These are phyloP conservation scores for Quercus phellos DNA, from an alignment of 331 rosid genomes.

Conservation along the genomic window DNA sequence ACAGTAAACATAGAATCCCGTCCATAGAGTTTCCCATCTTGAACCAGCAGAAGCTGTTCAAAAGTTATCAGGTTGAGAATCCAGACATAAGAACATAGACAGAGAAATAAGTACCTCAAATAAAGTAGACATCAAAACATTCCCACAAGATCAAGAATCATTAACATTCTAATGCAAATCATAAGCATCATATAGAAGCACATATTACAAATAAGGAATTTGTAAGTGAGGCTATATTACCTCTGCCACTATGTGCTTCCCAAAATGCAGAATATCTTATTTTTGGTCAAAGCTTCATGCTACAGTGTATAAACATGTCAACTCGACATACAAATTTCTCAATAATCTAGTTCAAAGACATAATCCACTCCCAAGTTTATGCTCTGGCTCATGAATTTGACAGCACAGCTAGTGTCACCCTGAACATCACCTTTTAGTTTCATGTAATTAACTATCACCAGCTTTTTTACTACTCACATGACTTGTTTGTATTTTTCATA, in stretches of 20 bases:
- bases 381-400: neutral
- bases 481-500: neutral
- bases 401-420: neutral
- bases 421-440: neutral
- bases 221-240: neutral
- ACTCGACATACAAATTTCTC: slow-evolving; percentile 4
- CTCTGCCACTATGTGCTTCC: neutral
- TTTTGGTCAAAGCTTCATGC: neutral
- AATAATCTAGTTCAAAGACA: neutral
- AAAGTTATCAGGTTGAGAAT: slow-evolving; percentile 34
- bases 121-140: neutral
- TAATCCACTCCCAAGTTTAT: neutral
- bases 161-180: slow-evolving; percentile 4
- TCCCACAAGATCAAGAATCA: neutral
- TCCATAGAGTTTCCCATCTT: slow-evolving; percentile 88
- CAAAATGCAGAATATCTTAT: neutral
- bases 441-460: neutral
- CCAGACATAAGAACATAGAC: slow-evolving; percentile 22
- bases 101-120: neutral
- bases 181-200: neutral
- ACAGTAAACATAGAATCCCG: slow-evolving; percentile 60
- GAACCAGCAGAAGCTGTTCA: slow-evolving; percentile 79
- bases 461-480: neutral
- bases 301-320: neutral
- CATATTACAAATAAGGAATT: neutral